Base-by-base conservation (phyloP, 1,284 basidiomycete species). In the Ganoderma resinaceum region DNA sequence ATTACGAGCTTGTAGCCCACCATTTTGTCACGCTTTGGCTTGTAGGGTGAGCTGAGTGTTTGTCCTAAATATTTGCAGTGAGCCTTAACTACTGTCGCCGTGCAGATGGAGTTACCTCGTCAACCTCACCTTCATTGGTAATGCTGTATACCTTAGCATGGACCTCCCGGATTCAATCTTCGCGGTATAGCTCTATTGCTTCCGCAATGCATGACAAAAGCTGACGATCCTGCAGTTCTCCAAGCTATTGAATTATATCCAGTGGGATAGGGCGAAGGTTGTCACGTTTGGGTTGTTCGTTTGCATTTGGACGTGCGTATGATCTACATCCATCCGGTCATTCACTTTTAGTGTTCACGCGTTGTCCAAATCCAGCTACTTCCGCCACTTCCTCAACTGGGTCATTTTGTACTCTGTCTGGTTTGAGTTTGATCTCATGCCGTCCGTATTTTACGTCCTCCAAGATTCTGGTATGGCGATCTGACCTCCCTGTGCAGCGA, bases 11-110 rank as follows among this genome's bases (percentile, higher is more conserved):
- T 12, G 88, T 98, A 18, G 89, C 84, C 2, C 91, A 97, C 80
- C 98, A 99, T 79, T 76, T 96, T 60, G 96, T 99, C 61, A 99
- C 98, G 0, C 86, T 99, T 31, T 99, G 97, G 96, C 86, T 99
- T 33, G 89, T 99, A 62, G 93, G 92, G 90, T 93, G 16, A 59
- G 69, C 37, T 7, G 26, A 6, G 61, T 46, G 84, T 78, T 7
- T 64, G 57, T 29, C 63, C 40, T 14, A 20, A 23, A 37, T n/a
- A 35, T n/a, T 38, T 33, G 4, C 37, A 14, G 40, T 6, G 68
- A 59, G 40, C 38, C 59, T 63, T 42, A 63, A 3, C 29, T 58
- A 62, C 49, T 11, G 16, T 16, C 26, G 18, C 7, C 58, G 3
- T 65, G 26, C 73, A 93, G 94, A 63, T 97, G 96, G 96, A 96